Percentiles rank a stretch among this genome's conserved stretches.
Conservation (phyloP, 2,329 filamentous ascomycete species). For the Nigrospora osmanthi region DNA sequence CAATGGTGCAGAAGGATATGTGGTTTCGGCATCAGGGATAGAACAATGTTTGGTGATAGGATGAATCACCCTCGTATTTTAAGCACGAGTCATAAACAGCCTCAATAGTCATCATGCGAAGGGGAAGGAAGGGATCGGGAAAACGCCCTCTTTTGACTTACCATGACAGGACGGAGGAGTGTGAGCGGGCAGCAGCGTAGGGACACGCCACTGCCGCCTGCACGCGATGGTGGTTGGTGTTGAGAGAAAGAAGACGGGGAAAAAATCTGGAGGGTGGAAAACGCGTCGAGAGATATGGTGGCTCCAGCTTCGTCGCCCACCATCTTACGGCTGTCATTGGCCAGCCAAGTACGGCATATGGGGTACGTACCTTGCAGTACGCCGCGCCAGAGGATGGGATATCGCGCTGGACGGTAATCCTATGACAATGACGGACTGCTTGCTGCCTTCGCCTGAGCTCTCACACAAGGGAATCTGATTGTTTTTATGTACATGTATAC, state of each 20-base stretch:
- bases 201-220: background rate
- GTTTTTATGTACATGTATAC: constrained; percentile 6
- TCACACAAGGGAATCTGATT: constrained; percentile 5
- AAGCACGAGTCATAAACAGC: constrained; percentile 3
- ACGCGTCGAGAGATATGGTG: background rate
- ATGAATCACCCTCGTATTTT: constrained; percentile 1
- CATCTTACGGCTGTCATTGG: background rate
- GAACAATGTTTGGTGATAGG: constrained; percentile 2
- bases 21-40: constrained; percentile 1
- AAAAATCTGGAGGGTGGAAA: background rate
- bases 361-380: too few relatives aligned
- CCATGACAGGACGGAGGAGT: background rate
- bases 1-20: background rate
- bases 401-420: background rate
- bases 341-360: too few relatives aligned
- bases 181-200: background rate
- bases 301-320: background rate
- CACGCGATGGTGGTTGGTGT: background rate
- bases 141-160: background rate
- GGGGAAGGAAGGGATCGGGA: background rate
- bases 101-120: constrained; percentile 2
- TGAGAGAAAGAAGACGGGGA: background rate
- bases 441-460: background rate
- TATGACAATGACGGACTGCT: background rate
- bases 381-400: too few relatives aligned